A percentile compares a stretch with the other conserved stretches of the same genome.
Evolutionary conservation across 345 rosid species (phyloP).

Genomic region (Citrus mangshanensis): DNA sequence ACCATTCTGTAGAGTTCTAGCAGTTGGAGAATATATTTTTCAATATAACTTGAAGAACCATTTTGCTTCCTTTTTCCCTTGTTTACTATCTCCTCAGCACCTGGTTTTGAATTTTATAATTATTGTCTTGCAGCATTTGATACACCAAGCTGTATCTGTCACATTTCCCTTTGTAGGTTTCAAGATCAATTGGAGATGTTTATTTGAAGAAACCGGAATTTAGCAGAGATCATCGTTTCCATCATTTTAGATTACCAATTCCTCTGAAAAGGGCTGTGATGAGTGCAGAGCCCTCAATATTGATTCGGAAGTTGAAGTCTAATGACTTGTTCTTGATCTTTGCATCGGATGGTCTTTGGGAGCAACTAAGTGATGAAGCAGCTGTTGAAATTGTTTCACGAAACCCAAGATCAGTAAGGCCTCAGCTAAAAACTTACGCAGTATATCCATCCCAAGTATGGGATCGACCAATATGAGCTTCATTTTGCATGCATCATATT

Average conservation of each 20-base stretch:
- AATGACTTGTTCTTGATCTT: conserved; percentile 43
- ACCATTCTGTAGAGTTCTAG: background rate
- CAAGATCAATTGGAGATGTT: conserved; percentile 53
- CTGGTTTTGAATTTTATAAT: background rate
- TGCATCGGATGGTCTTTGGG: conserved; percentile 65
- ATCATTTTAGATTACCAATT: conserved; percentile 34
- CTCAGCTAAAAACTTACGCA: background rate
- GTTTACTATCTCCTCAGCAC: background rate
- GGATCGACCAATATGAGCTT: background rate
- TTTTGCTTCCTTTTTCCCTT: background rate
- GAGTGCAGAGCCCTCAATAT: conserved; percentile 52
- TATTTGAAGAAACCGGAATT: conserved; percentile 54
- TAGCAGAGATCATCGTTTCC: conserved; percentile 28
- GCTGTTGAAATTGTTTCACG: conserved; percentile 40
- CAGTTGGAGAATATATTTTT: background rate
- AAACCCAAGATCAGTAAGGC: conserved; percentile 41
- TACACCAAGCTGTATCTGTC: background rate
- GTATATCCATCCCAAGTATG: background rate
- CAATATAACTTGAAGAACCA: background rate
- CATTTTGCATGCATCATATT: background rate
- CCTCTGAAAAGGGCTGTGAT: conserved; percentile 40
- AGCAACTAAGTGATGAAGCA: conserved; percentile 48
- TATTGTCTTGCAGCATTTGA: background rate
- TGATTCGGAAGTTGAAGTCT: conserved; percentile 33
- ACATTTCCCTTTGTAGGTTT: conserved; percentile 28